These are phyloP conservation scores for Centrapalus pauciflorus DNA, from an alignment of 129 eudicot genomes.

Conservation along the genomic window DNA sequence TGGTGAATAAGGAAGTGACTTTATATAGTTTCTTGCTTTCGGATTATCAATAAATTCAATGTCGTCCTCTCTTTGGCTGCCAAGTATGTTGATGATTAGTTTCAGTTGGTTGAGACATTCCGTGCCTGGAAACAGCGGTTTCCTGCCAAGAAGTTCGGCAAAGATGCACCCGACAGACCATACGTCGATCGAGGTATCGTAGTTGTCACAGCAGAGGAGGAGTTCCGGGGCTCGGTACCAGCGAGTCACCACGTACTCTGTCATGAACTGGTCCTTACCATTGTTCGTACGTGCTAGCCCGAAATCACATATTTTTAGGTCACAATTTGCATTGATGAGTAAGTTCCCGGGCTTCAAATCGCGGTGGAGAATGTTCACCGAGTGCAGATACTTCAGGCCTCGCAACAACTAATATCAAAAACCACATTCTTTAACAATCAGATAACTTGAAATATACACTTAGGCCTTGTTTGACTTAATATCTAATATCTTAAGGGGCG, in stretches of 20 bases:
- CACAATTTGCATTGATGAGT: slow-evolving; percentile 65
- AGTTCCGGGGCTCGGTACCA: slow-evolving; percentile 87
- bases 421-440: not conserved
- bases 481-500: too few species aligned
- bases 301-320: slow-evolving; percentile 66
- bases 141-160: slow-evolving; percentile 78
- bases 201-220: slow-evolving; percentile 77
- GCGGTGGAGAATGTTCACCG: slow-evolving; percentile 70
- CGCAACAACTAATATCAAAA: slow-evolving; percentile 48
- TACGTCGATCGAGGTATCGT: slow-evolving; percentile 68
- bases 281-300: slow-evolving; percentile 68
- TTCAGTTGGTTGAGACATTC: slow-evolving; percentile 82
- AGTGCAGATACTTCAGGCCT: slow-evolving; percentile 73
- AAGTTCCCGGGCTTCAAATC: slow-evolving; percentile 74
- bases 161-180: slow-evolving; percentile 95
- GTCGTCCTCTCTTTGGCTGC: slow-evolving; percentile 61
- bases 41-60: slow-evolving; percentile 73
- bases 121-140: slow-evolving; percentile 74
- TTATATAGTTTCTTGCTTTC: slow-evolving; percentile 65
- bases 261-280: slow-evolving; percentile 67
- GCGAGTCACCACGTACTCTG: slow-evolving; percentile 72
- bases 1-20: slow-evolving; percentile 59
- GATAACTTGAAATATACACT: too few species aligned
- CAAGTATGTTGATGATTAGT: slow-evolving; percentile 61
- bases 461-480: too few species aligned